Percentiles rank a stretch among this genome's conserved stretches.
These are phyloP conservation scores for Panaeolus papilionaceus DNA, from an alignment of 768 basidiomycete species.

Conservation along the genomic window DNA sequence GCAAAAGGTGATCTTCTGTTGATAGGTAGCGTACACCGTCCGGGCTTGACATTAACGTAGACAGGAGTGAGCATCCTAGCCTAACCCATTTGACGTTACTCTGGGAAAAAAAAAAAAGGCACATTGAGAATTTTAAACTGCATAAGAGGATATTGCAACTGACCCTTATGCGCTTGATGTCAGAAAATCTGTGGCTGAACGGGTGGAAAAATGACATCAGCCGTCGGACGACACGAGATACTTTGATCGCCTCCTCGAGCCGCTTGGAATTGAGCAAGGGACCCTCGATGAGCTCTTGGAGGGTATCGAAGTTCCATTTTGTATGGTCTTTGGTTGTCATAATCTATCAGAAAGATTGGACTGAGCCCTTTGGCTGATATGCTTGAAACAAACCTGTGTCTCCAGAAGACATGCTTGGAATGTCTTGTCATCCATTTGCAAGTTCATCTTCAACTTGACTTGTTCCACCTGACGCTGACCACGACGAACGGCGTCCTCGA, in stretches of 20 bases:
- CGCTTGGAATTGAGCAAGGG: slow-evolving; percentile 90
- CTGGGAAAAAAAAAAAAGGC: slow-evolving; percentile 53
- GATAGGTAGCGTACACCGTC: slow-evolving; percentile 86
- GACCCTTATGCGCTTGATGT: slow-evolving; percentile 74
- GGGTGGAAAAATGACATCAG: slow-evolving; percentile 96
- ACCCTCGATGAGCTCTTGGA: slow-evolving; percentile 91
- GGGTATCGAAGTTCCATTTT: slow-evolving; percentile 91
- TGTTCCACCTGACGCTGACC: slow-evolving; percentile 93
- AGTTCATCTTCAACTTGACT: slow-evolving; percentile 84
- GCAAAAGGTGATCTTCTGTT: slow-evolving; percentile 84
- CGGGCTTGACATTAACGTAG: slow-evolving; percentile 79
- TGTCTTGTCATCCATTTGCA: slow-evolving; percentile 95
- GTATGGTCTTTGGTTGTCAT: slow-evolving; percentile 87
- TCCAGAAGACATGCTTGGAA: slow-evolving; percentile 88
- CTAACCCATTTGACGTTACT: slow-evolving; percentile 84
- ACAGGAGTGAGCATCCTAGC: slow-evolving; percentile 82
- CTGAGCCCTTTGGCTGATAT: neutral
- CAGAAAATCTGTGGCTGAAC: slow-evolving; percentile 85
- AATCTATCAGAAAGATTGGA: slow-evolving; percentile 53
- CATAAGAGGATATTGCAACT: slow-evolving; percentile 21
- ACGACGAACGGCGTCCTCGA: slow-evolving; percentile 86
- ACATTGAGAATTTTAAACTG: slow-evolving; percentile 6
- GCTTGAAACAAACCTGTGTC: slow-evolving; percentile 65
- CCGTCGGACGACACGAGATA: slow-evolving; percentile 86
- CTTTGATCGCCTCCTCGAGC: slow-evolving; percentile 93